Conservation (phyloP, 176 grass and related monocot species). For the Olyra latifolia region DNA sequence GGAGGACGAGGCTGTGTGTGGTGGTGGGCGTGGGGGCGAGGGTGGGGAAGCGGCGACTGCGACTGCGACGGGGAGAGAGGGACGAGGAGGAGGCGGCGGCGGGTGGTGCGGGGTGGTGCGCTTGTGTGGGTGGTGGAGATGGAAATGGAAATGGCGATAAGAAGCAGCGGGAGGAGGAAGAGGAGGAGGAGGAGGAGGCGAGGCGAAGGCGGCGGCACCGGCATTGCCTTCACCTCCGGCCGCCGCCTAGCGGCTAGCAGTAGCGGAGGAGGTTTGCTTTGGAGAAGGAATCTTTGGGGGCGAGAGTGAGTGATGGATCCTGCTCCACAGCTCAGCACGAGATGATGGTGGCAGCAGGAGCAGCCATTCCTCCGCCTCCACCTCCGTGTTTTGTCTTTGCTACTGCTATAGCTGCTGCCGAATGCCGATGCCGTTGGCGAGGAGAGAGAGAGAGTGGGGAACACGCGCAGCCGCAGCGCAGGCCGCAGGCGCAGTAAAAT, state of each 20-base stretch:
- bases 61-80: not conserved
- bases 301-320: not conserved
- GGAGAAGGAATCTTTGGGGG: not conserved
- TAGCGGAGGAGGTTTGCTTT: not conserved
- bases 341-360: no score
- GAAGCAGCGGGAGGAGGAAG: not conserved
- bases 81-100: not conserved
- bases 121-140: not conserved
- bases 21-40: constrained; percentile 27
- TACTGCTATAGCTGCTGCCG: no score
- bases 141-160: not conserved
- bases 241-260: not conserved
- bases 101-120: not conserved
- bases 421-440: no score
- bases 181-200: not conserved
- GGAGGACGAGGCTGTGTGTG: not conserved
- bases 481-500: no score
- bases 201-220: constrained; percentile 1
- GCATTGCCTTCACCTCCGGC: not conserved
- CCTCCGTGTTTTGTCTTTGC: no score
- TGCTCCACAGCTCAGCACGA: no score
- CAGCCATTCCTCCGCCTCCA: no score
- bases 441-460: no score
- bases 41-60: not conserved
- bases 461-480: no score